These are phyloP conservation scores for Diaporthe nobilis DNA, from an alignment of 2,329 filamentous ascomycete genomes.

Conservation along the genomic window DNA sequence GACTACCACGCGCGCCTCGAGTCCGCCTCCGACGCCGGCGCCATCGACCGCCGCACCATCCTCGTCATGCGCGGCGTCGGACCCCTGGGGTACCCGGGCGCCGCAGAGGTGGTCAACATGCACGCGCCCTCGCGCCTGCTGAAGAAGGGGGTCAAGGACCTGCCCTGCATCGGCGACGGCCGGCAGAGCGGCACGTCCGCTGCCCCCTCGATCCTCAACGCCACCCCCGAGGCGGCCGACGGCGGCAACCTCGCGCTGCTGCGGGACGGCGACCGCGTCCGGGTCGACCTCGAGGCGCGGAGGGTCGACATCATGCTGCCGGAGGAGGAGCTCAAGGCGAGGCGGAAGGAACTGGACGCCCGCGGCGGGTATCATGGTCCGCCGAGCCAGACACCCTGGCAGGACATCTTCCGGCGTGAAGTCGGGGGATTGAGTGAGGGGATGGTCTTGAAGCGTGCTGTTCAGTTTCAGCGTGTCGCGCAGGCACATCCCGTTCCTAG, in stretches of 20 bases:
- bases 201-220: constrained; percentile 69
- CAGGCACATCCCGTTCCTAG: constrained; percentile 56
- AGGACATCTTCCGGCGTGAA: constrained; percentile 64
- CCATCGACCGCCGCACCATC: constrained; percentile 59
- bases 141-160: constrained; percentile 59
- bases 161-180: constrained; percentile 68
- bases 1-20: constrained; percentile 62
- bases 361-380: constrained; percentile 55
- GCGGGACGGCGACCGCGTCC: constrained; percentile 62
- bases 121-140: constrained; percentile 61
- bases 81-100: constrained; percentile 64
- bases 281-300: constrained; percentile 64
- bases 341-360: constrained; percentile 55
- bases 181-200: constrained; percentile 69
- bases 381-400: constrained; percentile 64
- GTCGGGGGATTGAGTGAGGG: constrained; percentile 60
- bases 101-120: constrained; percentile 68
- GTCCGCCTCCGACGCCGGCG: constrained; percentile 46
- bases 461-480: constrained; percentile 62
- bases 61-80: constrained; percentile 65
- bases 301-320: constrained; percentile 63
- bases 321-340: constrained; percentile 53
- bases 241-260: constrained; percentile 67
- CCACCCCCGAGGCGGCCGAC: constrained; percentile 67
- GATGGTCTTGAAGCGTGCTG: constrained; percentile 61